Evolutionary conservation across 2,329 filamentous ascomycete species (phyloP).

Genomic region (Diaporthe sp.): DNA sequence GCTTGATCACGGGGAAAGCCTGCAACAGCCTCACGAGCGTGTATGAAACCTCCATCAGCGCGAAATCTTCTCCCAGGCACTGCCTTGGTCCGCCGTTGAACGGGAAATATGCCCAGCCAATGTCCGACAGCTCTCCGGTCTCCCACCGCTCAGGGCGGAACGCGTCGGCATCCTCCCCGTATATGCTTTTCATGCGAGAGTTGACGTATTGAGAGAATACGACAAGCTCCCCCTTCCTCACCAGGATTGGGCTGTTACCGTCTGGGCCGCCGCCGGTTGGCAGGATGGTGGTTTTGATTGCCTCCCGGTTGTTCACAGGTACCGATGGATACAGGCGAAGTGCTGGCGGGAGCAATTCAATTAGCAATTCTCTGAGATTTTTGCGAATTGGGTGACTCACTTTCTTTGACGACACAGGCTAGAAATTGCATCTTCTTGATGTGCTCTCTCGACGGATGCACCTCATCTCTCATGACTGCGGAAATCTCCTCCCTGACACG

Average conservation of each 20-base stretch:
- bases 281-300: constrained; percentile 49
- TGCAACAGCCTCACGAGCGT: constrained; percentile 42
- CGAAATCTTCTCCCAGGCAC: constrained; percentile 54
- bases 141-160: constrained; percentile 57
- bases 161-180: constrained; percentile 51
- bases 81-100: constrained; percentile 55
- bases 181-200: constrained; percentile 53
- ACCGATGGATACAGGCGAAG: constrained; percentile 53
- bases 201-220: constrained; percentile 49
- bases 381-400: neutral
- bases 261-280: constrained; percentile 54
- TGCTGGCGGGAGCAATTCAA: neutral
- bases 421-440: constrained; percentile 40
- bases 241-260: constrained; percentile 49
- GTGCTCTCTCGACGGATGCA: neutral
- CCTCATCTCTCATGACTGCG: constrained; percentile 40
- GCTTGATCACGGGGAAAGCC: constrained; percentile 38
- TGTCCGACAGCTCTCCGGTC: constrained; percentile 43
- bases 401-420: constrained; percentile 42
- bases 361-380: neutral
- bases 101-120: constrained; percentile 52
- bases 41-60: constrained; percentile 46
- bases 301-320: constrained; percentile 51
- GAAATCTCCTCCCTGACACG: constrained; percentile 43
- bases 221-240: constrained; percentile 48